Percentiles rank a stretch among this genome's conserved stretches.
Evolutionary conservation across 306 rosid genomes (phyloP).

Genomic region (Glycyrrhiza uralensis): DNA sequence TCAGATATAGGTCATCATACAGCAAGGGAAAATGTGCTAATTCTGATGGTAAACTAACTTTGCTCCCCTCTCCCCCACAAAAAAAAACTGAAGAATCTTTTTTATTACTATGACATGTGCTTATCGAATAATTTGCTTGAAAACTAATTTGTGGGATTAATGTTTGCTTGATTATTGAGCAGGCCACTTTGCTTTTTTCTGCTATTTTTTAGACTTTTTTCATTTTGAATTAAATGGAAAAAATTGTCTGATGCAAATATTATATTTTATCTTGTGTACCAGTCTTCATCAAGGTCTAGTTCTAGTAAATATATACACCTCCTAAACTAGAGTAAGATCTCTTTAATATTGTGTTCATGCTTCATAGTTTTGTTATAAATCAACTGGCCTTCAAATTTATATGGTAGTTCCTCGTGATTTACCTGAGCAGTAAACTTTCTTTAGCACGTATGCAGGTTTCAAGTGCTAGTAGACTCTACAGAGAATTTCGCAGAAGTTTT

Average conservation of each 20-base stretch:
- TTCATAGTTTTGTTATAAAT: slow-evolving; percentile 19
- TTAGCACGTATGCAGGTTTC: slow-evolving; percentile 67
- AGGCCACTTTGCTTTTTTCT: not conserved
- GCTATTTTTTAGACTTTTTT: not conserved
- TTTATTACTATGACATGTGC: not conserved
- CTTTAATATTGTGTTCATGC: not conserved
- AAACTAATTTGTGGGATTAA: not conserved
- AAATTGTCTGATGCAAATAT: slow-evolving; percentile 4
- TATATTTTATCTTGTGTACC: slow-evolving; percentile 4
- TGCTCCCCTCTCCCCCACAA: not conserved
- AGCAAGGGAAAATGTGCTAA: slow-evolving; percentile 28
- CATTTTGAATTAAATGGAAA: not conserved
- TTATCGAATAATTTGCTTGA: not conserved
- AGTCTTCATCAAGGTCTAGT: slow-evolving; percentile 4
- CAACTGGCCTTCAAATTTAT: not conserved
- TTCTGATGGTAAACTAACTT: slow-evolving; percentile 60
- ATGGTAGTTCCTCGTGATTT: slow-evolving; percentile 16
- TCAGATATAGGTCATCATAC: slow-evolving; percentile 47
- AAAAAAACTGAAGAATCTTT: slow-evolving; percentile 35
- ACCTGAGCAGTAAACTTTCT: slow-evolving; percentile 53
- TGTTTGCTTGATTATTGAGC: slow-evolving; percentile 11
- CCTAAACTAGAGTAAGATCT: slow-evolving; percentile 12
- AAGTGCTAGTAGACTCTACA: slow-evolving; percentile 34
- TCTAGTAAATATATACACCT: not conserved
- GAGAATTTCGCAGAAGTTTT: slow-evolving; percentile 41